Evolutionary conservation across 495 filamentous ascomycete species (phyloP), one percentile per base, ranked within the genome.

Genomic region (Cenococcum geophilum): DNA sequence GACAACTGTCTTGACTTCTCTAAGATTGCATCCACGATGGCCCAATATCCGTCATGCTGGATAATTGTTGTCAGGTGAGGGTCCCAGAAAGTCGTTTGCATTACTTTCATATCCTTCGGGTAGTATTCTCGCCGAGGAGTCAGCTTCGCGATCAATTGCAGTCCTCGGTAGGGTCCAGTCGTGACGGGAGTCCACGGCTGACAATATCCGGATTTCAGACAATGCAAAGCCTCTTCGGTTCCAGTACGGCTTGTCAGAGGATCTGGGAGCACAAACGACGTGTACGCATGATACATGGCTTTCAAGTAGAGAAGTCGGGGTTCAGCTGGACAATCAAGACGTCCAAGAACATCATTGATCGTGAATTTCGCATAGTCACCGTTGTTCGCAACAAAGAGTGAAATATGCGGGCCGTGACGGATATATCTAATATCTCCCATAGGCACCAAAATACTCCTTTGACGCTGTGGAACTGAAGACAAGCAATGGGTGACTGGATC

Each of bases 211-310:
- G 63, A 61, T 8, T 52, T 8, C 10, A 74, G 62, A 50, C 5
- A 61, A 32, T 64, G 59, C 8, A 74, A 37, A 20, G 68, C 69
- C 53, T 73, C 71, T 47, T 74, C 71, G 0, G 52, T 50, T n/a
- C 71, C 71, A 18, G 68, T 73, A 0, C 64, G 55, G 20, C 67
- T 57, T n/a, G 71, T 73, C 4, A 74, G 60, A 10, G 68, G 66
- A 59, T 74, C 71, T 22, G 71, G 61, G 18, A 72, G 21, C 8
- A 70, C 32, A 43, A 64, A 65, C 1, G 71, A 71, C 10, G 71
- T 74, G 23, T 54, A 66, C 3, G 71, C 71, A 61, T 74, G 71
- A 12, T 59, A 56, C 12, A 60, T 34, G 37, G 71, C 71, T 45
- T 70, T 72, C 11, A 57, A 37, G 55, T 73, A 73, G 0, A 72